These are phyloP conservation scores for Pisolithus albus DNA, from an alignment of 768 basidiomycete species.

Conservation along the genomic window DNA sequence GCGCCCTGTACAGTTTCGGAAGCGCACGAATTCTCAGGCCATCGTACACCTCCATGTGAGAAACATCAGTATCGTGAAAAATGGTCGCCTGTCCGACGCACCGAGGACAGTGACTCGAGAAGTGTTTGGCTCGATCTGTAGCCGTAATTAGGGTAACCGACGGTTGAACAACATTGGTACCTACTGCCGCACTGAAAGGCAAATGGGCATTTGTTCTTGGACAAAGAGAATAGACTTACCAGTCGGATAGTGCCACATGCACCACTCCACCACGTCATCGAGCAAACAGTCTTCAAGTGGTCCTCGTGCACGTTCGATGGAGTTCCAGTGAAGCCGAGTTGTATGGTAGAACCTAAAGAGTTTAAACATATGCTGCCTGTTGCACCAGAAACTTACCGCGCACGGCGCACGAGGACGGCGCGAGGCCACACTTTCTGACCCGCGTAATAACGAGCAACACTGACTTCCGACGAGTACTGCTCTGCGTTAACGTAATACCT, in stretches of 20 bases:
- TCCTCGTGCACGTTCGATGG: conserved; percentile 59
- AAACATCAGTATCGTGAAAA: background rate
- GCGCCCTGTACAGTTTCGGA: conserved; percentile 52
- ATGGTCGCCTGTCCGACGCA: background rate
- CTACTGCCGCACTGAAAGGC: conserved; percentile 24
- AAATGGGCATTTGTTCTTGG: background rate
- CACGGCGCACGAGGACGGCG: conserved; percentile 58
- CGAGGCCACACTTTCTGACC: conserved; percentile 75
- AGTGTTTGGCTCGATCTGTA: conserved; percentile 33
- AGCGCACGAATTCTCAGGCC: conserved; percentile 60
- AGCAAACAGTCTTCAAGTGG: conserved; percentile 55
- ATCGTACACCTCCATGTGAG: conserved; percentile 48
- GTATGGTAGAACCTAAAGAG: conserved; percentile 54
- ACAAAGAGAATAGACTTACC: conserved; percentile 19
- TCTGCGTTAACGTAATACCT: conserved; percentile 56
- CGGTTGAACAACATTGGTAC: conserved; percentile 4
- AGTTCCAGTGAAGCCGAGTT: conserved; percentile 64
- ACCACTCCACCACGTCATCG: conserved; percentile 70
- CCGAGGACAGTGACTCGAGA: conserved; percentile 25
- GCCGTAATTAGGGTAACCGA: background rate
- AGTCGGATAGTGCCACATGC: conserved; percentile 66
- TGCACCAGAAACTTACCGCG: conserved; percentile 40
- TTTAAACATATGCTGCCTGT: background rate
- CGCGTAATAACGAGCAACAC: conserved; percentile 59
- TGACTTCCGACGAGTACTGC: conserved; percentile 52